Evolutionary conservation across 441 rosid species (phyloP).

Genomic region (Daphne laureola): DNA sequence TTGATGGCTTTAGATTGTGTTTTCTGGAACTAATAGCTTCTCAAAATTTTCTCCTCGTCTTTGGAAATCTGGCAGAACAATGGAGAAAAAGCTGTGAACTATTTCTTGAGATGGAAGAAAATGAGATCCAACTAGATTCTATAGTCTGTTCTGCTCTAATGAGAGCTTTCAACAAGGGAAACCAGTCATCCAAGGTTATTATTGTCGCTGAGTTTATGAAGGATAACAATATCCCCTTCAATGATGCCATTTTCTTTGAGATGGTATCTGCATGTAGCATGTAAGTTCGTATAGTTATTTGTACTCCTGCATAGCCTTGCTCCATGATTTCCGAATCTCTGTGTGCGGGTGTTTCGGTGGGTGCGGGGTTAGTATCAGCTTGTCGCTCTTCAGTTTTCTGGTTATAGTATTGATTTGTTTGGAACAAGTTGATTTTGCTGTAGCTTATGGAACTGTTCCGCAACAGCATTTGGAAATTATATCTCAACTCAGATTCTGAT

Average conservation of each 20-base stretch:
- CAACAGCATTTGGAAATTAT: too few relatives aligned
- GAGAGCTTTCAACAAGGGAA: conserved; percentile 86
- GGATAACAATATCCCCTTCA: conserved; percentile 55
- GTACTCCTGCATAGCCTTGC: too few relatives aligned
- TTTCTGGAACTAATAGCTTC: conserved; percentile 17
- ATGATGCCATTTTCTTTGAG: conserved; percentile 63
- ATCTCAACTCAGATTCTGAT: too few relatives aligned
- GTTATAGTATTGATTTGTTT: too few relatives aligned
- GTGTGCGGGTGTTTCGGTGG: too few relatives aligned
- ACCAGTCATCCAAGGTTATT: conserved; percentile 64
- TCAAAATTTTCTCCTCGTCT: conserved; percentile 1
- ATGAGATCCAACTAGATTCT: conserved; percentile 54
- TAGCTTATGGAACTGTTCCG: too few relatives aligned
- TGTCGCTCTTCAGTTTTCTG: too few relatives aligned
- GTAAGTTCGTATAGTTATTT: conserved; percentile 33
- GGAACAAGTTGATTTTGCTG: too few relatives aligned
- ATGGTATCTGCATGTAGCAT: conserved; percentile 80
- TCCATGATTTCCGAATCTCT: too few relatives aligned
- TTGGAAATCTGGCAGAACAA: conserved; percentile 29
- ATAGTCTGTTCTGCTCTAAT: conserved; percentile 75
- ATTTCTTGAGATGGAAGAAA: conserved; percentile 68
- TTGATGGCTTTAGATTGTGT: conserved; percentile 7
- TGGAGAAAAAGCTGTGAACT: conserved; percentile 64
- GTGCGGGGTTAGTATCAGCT: too few relatives aligned
- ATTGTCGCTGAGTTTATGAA: conserved; percentile 55